These are phyloP conservation scores for Auxenochlorella pyrenoidosa DNA, from an alignment of 139 green algal genomes.

Conservation along the genomic window DNA sequence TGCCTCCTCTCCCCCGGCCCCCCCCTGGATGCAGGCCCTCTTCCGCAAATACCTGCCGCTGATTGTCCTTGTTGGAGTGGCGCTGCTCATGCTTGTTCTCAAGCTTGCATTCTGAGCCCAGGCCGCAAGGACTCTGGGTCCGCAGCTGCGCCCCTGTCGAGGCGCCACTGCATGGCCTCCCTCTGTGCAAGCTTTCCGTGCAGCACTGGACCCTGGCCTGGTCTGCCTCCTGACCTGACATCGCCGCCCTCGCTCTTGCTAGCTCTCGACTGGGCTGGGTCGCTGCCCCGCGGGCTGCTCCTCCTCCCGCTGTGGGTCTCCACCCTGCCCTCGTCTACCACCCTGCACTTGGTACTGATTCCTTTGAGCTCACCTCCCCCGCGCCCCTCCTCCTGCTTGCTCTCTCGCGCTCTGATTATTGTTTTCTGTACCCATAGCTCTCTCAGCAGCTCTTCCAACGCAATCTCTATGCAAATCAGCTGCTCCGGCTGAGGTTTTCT, in stretches of 20 bases:
- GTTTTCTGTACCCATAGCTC: not conserved
- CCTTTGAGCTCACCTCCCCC: not conserved
- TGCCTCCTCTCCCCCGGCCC: not conserved
- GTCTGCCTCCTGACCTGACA: too few species aligned
- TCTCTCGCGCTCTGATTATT: not conserved
- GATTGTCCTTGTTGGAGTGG: slow-evolving; percentile 72
- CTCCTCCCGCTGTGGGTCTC: too few species aligned
- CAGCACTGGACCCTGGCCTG: too few species aligned
- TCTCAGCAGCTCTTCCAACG: not conserved
- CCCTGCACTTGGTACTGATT: not conserved
- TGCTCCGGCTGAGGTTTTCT: not conserved
- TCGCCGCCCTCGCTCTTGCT: too few species aligned
- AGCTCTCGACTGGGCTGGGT: too few species aligned
- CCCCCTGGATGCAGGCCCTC: slow-evolving; percentile 75
- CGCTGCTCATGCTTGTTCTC: slow-evolving; percentile 81
- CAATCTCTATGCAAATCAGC: not conserved
- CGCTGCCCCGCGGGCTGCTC: too few species aligned
- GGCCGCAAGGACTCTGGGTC: not conserved
- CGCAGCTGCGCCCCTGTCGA: not conserved
- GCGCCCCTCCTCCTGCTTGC: not conserved
- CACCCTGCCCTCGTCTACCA: not conserved
- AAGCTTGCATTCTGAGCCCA: slow-evolving; percentile 54
- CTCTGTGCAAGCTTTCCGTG: too few species aligned
- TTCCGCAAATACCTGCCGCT: slow-evolving; percentile 95
- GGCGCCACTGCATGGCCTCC: too few species aligned